Conservation (phyloP, 1,284 basidiomycete genomes). For the Leccinum cinnamomeum region DNA sequence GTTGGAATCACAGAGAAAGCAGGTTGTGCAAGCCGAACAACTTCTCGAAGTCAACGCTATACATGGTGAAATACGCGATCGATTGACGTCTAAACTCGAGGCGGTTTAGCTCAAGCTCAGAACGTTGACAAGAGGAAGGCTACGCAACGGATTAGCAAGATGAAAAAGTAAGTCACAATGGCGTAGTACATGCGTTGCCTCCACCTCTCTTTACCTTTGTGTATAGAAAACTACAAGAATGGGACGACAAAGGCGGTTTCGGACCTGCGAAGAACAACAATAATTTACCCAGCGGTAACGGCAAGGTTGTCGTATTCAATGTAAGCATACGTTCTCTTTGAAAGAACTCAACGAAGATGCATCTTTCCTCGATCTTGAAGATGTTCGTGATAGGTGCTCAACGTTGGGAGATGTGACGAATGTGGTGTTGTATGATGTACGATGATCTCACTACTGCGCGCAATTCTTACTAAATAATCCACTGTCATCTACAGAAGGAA, state of each 20-base stretch:
- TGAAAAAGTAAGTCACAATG: conserved; percentile 74
- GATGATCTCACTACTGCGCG: neutral
- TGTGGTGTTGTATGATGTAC: conserved; percentile 87
- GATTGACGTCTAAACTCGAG: conserved; percentile 31
- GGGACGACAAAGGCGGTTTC: conserved; percentile 56
- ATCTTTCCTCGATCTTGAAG: conserved; percentile 32
- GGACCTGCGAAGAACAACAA: too few relatives aligned
- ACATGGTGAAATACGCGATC: conserved; percentile 31
- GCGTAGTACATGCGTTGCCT: neutral
- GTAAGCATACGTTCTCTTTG: too few relatives aligned
- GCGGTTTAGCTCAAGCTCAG: conserved; percentile 20
- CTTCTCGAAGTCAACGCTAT: conserved; percentile 23
- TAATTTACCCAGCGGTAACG: too few relatives aligned
- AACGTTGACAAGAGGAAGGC: conserved; percentile 77
- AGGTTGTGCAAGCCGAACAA: conserved; percentile 29
- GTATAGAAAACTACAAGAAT: conserved; percentile 77
- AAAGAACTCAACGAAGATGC: conserved; percentile 45
- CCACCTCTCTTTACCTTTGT: neutral
- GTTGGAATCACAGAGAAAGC: conserved; percentile 33
- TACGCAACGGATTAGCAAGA: conserved; percentile 78
- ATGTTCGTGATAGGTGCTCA: conserved; percentile 93
- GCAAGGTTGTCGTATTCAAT: too few relatives aligned
- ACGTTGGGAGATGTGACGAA: conserved; percentile 92
- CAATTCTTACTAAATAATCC: neutral
- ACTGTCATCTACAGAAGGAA: conserved; percentile 65